Evolutionary conservation across 345 rosid genomes (phyloP).

Genomic region (Lepidium didymum): DNA sequence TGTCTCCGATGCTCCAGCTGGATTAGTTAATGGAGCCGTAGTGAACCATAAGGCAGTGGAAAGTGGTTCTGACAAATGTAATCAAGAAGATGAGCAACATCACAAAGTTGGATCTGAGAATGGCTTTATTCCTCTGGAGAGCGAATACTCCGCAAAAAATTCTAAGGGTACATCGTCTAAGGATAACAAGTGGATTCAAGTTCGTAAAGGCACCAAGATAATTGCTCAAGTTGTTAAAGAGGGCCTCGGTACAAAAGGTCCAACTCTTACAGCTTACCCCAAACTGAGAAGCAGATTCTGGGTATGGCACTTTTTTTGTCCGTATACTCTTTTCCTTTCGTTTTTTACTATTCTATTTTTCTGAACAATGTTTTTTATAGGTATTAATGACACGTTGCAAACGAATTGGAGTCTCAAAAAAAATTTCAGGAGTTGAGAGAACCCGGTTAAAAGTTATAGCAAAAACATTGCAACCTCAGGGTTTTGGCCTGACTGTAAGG

Average conservation of each 20-base stretch:
- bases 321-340: neutral
- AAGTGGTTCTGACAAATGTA: conserved; percentile 35
- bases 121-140: conserved; percentile 27
- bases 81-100: conserved; percentile 40
- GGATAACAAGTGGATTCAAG: conserved; percentile 66
- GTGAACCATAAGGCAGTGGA: conserved; percentile 45
- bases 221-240: conserved; percentile 98
- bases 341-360: conserved; percentile 9
- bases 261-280: conserved; percentile 88
- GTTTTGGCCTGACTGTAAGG: conserved; percentile 86
- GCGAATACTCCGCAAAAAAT: conserved; percentile 30
- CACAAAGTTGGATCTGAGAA: conserved; percentile 35
- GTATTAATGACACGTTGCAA: conserved; percentile 52
- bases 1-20: conserved; percentile 43
- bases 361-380: conserved; percentile 40
- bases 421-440: conserved; percentile 72
- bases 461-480: conserved; percentile 84
- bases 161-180: conserved; percentile 17
- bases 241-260: conserved; percentile 93
- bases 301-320: conserved; percentile 38
- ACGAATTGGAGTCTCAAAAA: conserved; percentile 77
- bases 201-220: conserved; percentile 83
- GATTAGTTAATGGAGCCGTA: conserved; percentile 47
- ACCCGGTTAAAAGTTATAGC: conserved; percentile 86
- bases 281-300: conserved; percentile 89